Evolutionary conservation across 768 basidiomycete species (phyloP), one percentile per base, ranked within the genome.

Genomic region (Lactarius sp.): DNA sequence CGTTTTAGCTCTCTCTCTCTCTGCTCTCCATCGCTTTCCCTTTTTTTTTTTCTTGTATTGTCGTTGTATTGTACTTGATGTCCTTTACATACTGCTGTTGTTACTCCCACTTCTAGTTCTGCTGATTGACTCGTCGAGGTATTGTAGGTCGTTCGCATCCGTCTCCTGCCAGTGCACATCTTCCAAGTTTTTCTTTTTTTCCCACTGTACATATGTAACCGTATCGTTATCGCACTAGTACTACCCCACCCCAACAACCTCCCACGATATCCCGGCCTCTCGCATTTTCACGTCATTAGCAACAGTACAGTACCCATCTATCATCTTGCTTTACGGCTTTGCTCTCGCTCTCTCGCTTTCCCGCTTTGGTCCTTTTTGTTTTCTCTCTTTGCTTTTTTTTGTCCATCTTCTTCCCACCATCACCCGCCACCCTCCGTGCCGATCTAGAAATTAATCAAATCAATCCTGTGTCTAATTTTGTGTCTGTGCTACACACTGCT

Each of bases 311-410:
- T 14, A 16, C 33, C 12, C 18, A 6, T 8, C 33, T n/a, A 31
- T 34, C 33, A 31, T 34, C 33, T 22, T 4, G 31, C 14, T 52
- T 34, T 33, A 18, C 49, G 7, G 2, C 22, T 50, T 33, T 18
- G 12, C 4, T n/a, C 12, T 31, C 22, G 22, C 14, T 27, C 22
- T 18, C 5, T 18, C 42, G 6, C 41, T 12, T 55, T 49, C 46
- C 60, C 46, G 6, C 37, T 39, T 31, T 50, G n/a, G 60, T 39
- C 36, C 36, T 55, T 41, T 36, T 61, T 61, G 60, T 61, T 27
- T 27, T 55, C 12, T 54, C 9, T 27, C 18, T 33, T 34, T 52
- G n/a, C n/a, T 16, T 18, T 27, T 1, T 13, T 18, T 31, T 31
- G 6, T 52, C 6, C 13, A 5, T 18, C 31, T n/a, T 1, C 6